These are phyloP conservation scores for Hemisphaericaspora xylanilytica DNA, from an alignment of 1,139 yeast species.

Conservation along the genomic window DNA sequence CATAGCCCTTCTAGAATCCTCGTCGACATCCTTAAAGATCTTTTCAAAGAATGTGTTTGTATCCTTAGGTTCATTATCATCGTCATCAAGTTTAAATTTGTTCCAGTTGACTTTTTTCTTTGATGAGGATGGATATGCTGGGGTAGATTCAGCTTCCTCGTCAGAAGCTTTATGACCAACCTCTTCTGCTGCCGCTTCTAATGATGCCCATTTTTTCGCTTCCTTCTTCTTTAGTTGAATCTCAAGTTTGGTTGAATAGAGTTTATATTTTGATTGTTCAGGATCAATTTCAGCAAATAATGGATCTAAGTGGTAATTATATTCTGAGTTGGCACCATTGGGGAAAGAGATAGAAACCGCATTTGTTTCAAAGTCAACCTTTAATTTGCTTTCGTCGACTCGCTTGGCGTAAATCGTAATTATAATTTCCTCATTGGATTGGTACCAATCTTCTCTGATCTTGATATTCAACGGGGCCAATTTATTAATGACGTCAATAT, in stretches of 20 bases:
- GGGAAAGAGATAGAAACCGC: conserved; percentile 46
- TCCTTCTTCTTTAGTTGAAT: conserved; percentile 44
- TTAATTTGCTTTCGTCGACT: conserved; percentile 46
- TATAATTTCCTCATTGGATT: conserved; percentile 53
- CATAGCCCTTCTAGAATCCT: conserved; percentile 90
- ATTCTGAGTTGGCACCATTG: conserved; percentile 44
- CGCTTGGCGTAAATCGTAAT: conserved; percentile 73
- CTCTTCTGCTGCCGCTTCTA: conserved; percentile 29
- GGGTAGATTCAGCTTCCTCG: conserved; percentile 11
- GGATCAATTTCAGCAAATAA: conserved; percentile 53
- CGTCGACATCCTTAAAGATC: conserved; percentile 77
- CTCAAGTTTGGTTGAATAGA: conserved; percentile 77
- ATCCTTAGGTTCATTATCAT: conserved; percentile 38
- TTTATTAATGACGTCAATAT: conserved; percentile 32
- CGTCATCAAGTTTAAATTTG: conserved; percentile 53
- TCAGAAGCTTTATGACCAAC: conserved; percentile 10
- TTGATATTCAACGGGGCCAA: conserved; percentile 44
- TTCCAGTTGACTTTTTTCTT: conserved; percentile 71
- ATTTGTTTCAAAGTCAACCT: conserved; percentile 31
- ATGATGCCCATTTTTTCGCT: conserved; percentile 42
- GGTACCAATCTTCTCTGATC: conserved; percentile 80
- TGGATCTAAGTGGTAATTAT: conserved; percentile 49
- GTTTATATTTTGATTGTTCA: conserved; percentile 42
- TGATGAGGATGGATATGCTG: conserved; percentile 62
- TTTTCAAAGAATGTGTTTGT: conserved; percentile 74